Base-by-base conservation (phyloP, 768 basidiomycete genomes). In the Mycena galopus region DNA sequence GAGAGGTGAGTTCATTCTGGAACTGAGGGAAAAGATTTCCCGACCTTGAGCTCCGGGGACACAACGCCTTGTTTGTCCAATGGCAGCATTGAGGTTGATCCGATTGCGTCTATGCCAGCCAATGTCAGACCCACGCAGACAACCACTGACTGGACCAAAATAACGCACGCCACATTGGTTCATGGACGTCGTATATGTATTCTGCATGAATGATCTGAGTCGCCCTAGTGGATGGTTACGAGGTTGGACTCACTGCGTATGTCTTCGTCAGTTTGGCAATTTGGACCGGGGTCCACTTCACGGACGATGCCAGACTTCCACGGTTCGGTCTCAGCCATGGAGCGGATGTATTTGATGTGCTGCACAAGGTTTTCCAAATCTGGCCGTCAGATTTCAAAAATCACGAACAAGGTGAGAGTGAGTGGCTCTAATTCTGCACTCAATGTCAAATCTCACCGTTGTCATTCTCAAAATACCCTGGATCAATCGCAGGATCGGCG, bases 381-480 rank as follows among this genome's bases (percentile, higher is more conserved):
- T 47, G 39, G 4, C 17, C n/a, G n/a, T n/a, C n/a, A n/a, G 47
- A 19, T 5, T 16, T 27, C 59, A 30, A n/a, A 42, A 23, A n/a
- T n/a, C n/a, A n/a, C n/a, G n/a, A n/a, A n/a, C n/a, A n/a, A n/a
- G n/a, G n/a, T n/a, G n/a, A n/a, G n/a, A n/a, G n/a, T n/a, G n/a
- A n/a, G n/a, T n/a, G n/a, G n/a, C n/a, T n/a, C n/a, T n/a, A n/a
- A n/a, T n/a, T n/a, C n/a, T n/a, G n/a, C n/a, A n/a, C n/a, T n/a
- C n/a, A n/a, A n/a, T n/a, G n/a, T n/a, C n/a, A n/a, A n/a, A n/a
- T n/a, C 33, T 23, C 68, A 86, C 86, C 87, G 59, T 82, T 79
- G 58, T 85, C 82, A 62, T 81, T 77, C 65, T 84, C 85, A 66
- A 87, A 84, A 72, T 84, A 86, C 59, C 80, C 80, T 7, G 86